Evolutionary conservation across 1,284 basidiomycete species (phyloP).

Genomic region (Athelia psychrophila): DNA sequence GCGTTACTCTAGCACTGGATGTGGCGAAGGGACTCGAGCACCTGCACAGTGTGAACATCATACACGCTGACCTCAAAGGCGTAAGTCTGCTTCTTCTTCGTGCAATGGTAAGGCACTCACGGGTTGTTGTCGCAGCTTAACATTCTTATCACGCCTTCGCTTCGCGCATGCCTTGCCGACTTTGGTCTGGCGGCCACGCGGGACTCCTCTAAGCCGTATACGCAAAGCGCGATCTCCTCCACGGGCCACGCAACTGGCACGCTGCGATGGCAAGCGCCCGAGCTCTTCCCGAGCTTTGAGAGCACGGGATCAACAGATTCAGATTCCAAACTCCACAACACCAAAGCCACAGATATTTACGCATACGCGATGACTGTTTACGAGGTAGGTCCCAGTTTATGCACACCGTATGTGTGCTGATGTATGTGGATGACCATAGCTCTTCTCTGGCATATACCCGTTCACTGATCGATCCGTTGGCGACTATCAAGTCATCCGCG

Average conservation of each 20-base stretch:
- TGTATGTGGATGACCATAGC: background rate
- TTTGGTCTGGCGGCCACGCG: background rate
- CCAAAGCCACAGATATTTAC: background rate
- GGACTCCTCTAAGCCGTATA: background rate
- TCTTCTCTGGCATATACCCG: background rate
- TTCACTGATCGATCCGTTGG: background rate
- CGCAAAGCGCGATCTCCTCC: background rate
- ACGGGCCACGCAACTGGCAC: background rate
- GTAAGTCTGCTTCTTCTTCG: background rate
- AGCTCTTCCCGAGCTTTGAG: background rate
- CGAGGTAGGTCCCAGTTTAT: background rate
- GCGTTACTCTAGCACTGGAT: background rate
- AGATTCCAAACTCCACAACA: background rate
- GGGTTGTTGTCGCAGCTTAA: background rate
- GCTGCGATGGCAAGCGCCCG: background rate
- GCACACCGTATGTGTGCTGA: too few species aligned
- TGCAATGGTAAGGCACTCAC: too few species aligned
- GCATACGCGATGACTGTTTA: background rate
- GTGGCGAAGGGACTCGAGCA: background rate
- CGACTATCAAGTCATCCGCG: background rate
- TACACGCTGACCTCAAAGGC: conserved; percentile 1
- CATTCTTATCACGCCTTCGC: background rate
- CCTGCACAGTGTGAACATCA: background rate
- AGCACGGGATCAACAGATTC: background rate
- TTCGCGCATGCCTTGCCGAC: background rate